These are phyloP conservation scores for Aegilops speltoides DNA, from an alignment of 176 grass and related monocot genomes.

Conservation along the genomic window DNA sequence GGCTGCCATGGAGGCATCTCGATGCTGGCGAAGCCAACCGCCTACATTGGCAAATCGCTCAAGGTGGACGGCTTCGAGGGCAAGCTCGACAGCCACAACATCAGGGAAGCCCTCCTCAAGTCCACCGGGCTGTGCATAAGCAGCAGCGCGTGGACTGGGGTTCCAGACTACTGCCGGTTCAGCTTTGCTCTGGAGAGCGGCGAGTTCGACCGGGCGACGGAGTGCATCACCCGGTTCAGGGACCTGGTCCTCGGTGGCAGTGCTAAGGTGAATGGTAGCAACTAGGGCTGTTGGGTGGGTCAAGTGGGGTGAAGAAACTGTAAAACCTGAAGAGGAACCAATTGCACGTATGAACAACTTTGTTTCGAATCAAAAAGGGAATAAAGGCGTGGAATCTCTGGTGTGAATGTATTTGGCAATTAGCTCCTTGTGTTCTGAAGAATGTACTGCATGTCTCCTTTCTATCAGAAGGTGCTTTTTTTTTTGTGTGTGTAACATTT, in stretches of 20 bases:
- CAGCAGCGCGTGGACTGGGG: slow-evolving; percentile 80
- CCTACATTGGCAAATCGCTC: slow-evolving; percentile 62
- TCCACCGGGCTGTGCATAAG: slow-evolving; percentile 83
- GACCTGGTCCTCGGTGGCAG: slow-evolving; percentile 50
- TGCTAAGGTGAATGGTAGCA: slow-evolving; percentile 14
- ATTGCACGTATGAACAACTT: no score
- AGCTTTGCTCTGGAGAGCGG: slow-evolving; percentile 69
- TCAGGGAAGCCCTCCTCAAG: slow-evolving; percentile 74
- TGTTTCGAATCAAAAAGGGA: not conserved
- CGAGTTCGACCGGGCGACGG: slow-evolving; percentile 64
- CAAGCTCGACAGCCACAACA: slow-evolving; percentile 55
- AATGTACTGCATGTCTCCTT: not conserved
- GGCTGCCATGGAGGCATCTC: slow-evolving; percentile 68
- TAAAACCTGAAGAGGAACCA: not conserved
- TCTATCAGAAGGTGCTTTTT: not conserved
- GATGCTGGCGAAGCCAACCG: slow-evolving; percentile 68
- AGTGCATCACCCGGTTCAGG: slow-evolving; percentile 58
- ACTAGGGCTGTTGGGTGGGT: not conserved
- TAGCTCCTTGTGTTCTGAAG: not conserved
- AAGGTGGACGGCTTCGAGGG: slow-evolving; percentile 51
- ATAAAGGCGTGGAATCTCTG: not conserved
- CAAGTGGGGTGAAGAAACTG: not conserved
- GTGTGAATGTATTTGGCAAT: not conserved
- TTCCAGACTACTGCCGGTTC: slow-evolving; percentile 69
- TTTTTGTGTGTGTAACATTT: not conserved